Evolutionary conservation across 495 filamentous ascomycete genomes (phyloP).

Genomic region (Podospora comata): DNA sequence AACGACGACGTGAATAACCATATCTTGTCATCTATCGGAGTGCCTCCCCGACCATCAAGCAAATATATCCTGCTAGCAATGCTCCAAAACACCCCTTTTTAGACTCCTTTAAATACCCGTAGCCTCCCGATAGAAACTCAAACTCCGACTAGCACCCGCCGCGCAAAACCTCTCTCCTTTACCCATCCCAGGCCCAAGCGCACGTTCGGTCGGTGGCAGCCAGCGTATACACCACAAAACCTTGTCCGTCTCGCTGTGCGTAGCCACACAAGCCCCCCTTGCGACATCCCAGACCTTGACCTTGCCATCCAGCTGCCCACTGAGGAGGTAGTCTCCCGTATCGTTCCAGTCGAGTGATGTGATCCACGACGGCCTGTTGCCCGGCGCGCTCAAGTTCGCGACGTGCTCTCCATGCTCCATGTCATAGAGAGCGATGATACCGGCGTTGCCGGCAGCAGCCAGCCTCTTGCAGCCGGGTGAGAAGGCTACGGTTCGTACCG

Average conservation of each 20-base stretch:
- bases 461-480: conserved; percentile 79
- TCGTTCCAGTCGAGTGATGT: conserved; percentile 86
- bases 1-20: not conserved
- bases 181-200: conserved; percentile 42
- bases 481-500: conserved; percentile 79
- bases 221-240: conserved; percentile 84
- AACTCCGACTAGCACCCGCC: conserved; percentile 72
- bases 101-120: conserved; percentile 56
- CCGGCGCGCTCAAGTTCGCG: conserved; percentile 65
- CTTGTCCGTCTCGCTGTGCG: conserved; percentile 84
- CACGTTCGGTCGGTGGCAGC: conserved; percentile 66
- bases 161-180: conserved; percentile 83
- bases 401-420: conserved; percentile 89
- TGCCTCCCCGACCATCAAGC: not conserved
- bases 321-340: conserved; percentile 90
- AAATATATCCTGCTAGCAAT: conserved; percentile 1
- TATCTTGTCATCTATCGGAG: not conserved
- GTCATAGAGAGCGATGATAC: conserved; percentile 87
- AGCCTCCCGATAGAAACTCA: conserved; percentile 91
- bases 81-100: not conserved
- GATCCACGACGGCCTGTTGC: conserved; percentile 71
- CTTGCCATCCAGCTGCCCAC: conserved; percentile 85
- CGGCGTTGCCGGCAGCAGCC: conserved; percentile 88
- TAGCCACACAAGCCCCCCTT: conserved; percentile 78
- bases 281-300: conserved; percentile 93